These are phyloP conservation scores for Pseudisothecium myosuroides DNA, from an alignment of 225 moss, liverwort and hornwort genomes.

Conservation along the genomic window DNA sequence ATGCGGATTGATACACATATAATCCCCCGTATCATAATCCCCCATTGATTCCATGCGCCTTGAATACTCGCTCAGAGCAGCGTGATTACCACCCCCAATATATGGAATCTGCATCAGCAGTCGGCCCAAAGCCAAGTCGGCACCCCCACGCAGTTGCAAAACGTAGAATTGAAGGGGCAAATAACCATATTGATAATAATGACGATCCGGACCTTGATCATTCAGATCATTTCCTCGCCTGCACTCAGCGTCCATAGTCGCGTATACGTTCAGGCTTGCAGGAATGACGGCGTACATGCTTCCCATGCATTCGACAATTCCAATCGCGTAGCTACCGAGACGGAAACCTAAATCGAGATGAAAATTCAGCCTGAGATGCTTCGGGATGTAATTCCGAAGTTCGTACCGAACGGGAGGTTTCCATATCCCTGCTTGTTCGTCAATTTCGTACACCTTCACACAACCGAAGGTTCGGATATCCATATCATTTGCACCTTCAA, in stretches of 20 bases:
- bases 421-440: neutral
- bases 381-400: neutral
- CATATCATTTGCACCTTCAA: neutral
- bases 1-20: neutral
- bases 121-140: neutral
- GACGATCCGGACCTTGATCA: neutral
- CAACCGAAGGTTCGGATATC: neutral
- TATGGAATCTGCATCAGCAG: neutral
- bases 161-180: neutral
- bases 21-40: no score
- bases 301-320: neutral
- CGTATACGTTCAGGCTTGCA: neutral
- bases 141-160: neutral
- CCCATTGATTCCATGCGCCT: neutral
- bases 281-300: neutral
- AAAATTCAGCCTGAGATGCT: neutral
- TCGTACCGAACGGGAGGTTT: neutral
- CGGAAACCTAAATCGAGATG: neutral
- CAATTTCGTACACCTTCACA: neutral
- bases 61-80: neutral
- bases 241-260: neutral
- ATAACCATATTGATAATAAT: neutral
- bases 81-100: no score
- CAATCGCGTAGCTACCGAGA: neutral
- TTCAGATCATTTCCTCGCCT: neutral